phyloP scores from a whole-genome alignment of 129 eudicot genomes.

The Chrysanthemum makinoi region DNA sequence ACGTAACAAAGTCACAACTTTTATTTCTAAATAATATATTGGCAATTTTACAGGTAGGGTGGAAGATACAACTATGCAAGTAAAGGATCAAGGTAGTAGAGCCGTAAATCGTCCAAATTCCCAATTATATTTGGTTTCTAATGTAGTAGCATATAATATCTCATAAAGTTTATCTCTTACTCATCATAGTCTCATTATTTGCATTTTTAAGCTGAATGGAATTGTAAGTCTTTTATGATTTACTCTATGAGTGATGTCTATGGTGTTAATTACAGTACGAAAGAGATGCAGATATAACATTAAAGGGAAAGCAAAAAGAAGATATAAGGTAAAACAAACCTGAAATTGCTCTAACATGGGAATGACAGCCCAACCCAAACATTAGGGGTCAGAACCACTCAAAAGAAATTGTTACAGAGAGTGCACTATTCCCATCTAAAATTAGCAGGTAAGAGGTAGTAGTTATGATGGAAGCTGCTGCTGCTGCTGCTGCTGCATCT shows the following conservation, averaged over 20 bases:
- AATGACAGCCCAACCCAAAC: slow-evolving; percentile 38
- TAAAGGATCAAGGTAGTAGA: too few species aligned
- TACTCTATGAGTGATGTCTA: too few species aligned
- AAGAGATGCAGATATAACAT: not conserved
- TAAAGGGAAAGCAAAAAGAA: slow-evolving; percentile 5
- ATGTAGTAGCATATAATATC: not conserved
- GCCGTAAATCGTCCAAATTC: too few species aligned
- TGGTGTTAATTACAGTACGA: not conserved
- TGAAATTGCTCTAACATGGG: slow-evolving; percentile 41
- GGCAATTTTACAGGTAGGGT: not conserved
- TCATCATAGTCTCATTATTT: not conserved
- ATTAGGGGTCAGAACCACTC: slow-evolving; percentile 14
- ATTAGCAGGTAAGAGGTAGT: slow-evolving; percentile 37
- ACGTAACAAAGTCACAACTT: not conserved
- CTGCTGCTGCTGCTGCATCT: slow-evolving; percentile 52
- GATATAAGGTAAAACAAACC: slow-evolving; percentile 40
- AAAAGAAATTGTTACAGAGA: too few species aligned
- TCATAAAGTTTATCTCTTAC: not conserved
- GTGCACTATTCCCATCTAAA: slow-evolving; percentile 41
- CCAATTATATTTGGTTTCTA: too few species aligned
- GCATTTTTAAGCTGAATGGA: not conserved
- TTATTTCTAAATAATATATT: not conserved
- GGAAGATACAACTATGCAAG: not conserved
- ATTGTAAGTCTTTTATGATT: not conserved
- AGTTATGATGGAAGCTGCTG: slow-evolving; percentile 37